phyloP scores from a whole-genome alignment of 2,329 filamentous ascomycete genomes.

The Dactylellina cionopaga region DNA sequence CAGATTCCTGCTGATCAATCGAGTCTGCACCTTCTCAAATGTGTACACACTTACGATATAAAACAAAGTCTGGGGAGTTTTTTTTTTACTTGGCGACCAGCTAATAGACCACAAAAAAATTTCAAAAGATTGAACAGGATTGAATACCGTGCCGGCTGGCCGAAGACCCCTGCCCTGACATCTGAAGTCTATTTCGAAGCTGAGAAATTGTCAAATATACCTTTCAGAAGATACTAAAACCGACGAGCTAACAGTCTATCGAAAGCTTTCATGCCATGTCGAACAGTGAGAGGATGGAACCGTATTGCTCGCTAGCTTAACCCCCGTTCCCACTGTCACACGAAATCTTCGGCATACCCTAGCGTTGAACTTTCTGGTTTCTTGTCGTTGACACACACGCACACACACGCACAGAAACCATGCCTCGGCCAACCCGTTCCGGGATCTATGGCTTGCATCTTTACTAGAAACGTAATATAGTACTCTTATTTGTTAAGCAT shows the following conservation, averaged over 20 bases:
- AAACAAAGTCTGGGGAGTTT: background rate
- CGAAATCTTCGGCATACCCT: slow-evolving; percentile 31
- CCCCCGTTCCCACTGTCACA: background rate
- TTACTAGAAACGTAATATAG: too few relatives aligned
- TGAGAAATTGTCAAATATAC: too few relatives aligned
- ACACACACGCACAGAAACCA: slow-evolving; percentile 26
- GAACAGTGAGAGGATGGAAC: too few relatives aligned
- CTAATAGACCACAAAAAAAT: background rate
- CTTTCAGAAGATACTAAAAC: too few relatives aligned
- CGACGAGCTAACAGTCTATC: too few relatives aligned
- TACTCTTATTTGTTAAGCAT: too few relatives aligned
- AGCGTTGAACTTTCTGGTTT: slow-evolving; percentile 5
- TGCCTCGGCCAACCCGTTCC: too few relatives aligned
- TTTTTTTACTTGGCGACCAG: background rate
- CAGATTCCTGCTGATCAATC: slow-evolving; percentile 23
- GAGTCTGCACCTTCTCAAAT: slow-evolving; percentile 12
- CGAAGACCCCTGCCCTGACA: background rate
- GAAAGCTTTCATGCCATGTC: too few relatives aligned
- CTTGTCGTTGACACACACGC: slow-evolving; percentile 31
- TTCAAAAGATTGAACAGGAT: too few relatives aligned
- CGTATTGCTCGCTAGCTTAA: slow-evolving; percentile 3
- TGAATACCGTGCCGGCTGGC: too few relatives aligned
- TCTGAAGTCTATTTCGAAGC: background rate
- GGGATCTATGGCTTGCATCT: too few relatives aligned
- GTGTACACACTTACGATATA: background rate